Base-by-base conservation (phyloP, 2,329 filamentous ascomycete genomes). In the Fonsecaea monophora region DNA sequence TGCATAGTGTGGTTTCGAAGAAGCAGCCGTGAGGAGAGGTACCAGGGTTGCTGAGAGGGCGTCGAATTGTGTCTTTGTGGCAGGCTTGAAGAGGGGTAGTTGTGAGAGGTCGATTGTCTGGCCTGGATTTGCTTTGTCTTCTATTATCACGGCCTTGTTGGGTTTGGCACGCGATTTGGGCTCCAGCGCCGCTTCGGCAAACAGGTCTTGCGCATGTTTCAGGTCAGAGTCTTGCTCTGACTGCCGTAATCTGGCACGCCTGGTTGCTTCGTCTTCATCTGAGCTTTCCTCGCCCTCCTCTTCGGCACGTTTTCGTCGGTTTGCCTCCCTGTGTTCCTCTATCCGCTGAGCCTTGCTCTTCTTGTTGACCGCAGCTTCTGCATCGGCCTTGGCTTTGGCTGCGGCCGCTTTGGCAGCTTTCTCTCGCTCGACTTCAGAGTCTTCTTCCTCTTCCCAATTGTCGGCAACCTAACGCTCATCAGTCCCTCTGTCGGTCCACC, bases 361-460 rank as follows among this genome's bases (percentile, higher is more conserved):
- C 84, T 97, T 96, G 75, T 89, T 92, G 61, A 92, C 92, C 53
- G 91, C 92, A 7, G 92, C 92, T 75, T 92, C 92, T 53, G 91
- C 94, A 0, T 94, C 92, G 34, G 92, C 93, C 81, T 96, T 96
- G 66, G 91, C 92, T 81, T 96, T 96, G 61, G 88, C 90, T 76
- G 92, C 94, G 5, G 86, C 90, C 59, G 89, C 92, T 82, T 94
- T 95, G 81, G 91, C 91, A 34, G 87, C 92, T 85, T 98, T 99
- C 81, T 97, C 94, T 75, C 93, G 91, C 84, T 99, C 95, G 74
- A 89, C 94, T 75, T 99, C 95, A 69, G 93, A 97, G 82, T 99
- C 95, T 77, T 98, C 95, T 73, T 92, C 94, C 66, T 92, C 94
- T 76, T 98, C 94, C 95, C 95, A 99, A 38, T 92, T 94, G 68